Conservation (phyloP, 169 alveolate genomes). For the Babesia bovis region DNA sequence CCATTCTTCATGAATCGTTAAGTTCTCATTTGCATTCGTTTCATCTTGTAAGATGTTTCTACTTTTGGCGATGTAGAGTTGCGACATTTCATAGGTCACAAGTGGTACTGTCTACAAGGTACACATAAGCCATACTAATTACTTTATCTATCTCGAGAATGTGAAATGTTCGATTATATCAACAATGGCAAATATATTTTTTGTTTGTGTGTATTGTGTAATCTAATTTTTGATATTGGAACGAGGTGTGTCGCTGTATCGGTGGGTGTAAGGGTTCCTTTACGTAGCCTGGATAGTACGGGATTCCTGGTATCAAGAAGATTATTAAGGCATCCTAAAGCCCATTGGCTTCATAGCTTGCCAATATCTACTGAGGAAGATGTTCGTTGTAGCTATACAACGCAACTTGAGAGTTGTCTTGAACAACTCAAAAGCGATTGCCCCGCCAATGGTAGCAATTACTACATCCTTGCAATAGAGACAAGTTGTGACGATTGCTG, state of each 20-base stretch:
- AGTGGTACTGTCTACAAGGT: neutral
- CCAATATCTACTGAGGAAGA: neutral
- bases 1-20: conserved; percentile 1
- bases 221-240: neutral
- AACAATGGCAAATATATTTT: neutral
- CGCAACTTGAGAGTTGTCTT: neutral
- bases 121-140: neutral
- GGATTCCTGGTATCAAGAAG: conserved; percentile 10
- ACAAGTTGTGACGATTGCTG: conserved; percentile 69
- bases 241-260: conserved; percentile 18
- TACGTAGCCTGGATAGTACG: neutral
- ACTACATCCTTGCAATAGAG: conserved; percentile 65
- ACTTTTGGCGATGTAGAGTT: conserved; percentile 1
- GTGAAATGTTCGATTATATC: conserved; percentile 29
- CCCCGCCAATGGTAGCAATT: neutral
- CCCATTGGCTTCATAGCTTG: neutral
- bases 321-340: neutral
- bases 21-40: neutral
- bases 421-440: neutral
- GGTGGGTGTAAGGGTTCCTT: neutral
- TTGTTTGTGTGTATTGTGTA: neutral
- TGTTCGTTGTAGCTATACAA: conserved; percentile 3
- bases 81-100: conserved; percentile 8
- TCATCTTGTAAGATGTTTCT: conserved; percentile 14
- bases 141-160: neutral